These are phyloP conservation scores for Triticum turgidum DNA, from an alignment of 176 grass and related monocot genomes.

Conservation along the genomic window DNA sequence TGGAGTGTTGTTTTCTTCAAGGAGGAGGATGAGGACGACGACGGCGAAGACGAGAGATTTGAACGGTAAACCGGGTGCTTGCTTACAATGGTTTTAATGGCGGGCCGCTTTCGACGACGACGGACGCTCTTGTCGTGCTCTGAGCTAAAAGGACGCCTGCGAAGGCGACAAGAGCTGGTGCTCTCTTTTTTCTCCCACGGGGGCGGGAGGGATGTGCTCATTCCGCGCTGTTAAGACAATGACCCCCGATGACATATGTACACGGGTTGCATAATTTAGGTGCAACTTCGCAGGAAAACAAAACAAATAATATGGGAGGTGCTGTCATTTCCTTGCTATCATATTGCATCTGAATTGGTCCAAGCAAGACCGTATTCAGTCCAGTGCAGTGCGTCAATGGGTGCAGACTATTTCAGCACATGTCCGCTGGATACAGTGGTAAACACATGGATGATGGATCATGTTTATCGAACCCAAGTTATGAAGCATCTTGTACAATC, in stretches of 20 bases:
- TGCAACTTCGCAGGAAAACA: not conserved
- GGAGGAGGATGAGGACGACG: not conserved
- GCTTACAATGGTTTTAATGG: slow-evolving; percentile 12
- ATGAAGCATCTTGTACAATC: too few species aligned
- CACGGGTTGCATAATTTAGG: not conserved
- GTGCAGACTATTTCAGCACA: not conserved
- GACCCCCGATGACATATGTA: not conserved
- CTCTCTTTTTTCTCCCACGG: not conserved
- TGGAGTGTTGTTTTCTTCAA: not conserved
- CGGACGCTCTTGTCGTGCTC: not conserved
- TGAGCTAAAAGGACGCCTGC: not conserved
- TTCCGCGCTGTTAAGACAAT: not conserved
- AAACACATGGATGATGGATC: too few species aligned
- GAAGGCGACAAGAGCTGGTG: not conserved
- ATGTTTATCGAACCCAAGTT: too few species aligned
- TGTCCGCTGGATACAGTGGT: too few species aligned
- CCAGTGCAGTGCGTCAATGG: not conserved
- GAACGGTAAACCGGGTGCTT: not conserved
- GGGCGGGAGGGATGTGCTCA: slow-evolving; percentile 1
- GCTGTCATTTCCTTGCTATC: not conserved
- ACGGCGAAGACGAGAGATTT: not conserved
- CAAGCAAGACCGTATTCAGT: not conserved
- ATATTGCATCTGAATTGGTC: not conserved
- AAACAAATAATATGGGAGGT: not conserved
- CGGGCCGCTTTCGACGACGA: not conserved